Evolutionary conservation across 805 yeast genomes (phyloP), one percentile per base, ranked within the genome.

Genomic region (Ogataea pignaliae): DNA sequence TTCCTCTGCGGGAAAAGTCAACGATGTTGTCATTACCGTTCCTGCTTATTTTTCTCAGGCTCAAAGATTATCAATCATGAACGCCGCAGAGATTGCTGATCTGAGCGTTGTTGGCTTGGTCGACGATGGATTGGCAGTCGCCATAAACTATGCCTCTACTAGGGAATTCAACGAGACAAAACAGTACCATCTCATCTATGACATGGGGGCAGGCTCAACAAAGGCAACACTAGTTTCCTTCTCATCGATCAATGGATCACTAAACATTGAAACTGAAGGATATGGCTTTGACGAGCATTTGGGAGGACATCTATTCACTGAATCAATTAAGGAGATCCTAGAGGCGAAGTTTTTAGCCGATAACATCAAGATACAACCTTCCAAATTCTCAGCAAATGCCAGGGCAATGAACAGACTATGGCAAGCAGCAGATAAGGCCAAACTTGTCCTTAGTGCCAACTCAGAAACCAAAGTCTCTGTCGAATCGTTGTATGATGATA

Each of bases 91-190:
- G 39, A 71, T 85, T 41, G 86, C 95, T 2, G 86, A 83, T 17
- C 65, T 82, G 46, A 69, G 76, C 37, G 77, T 82, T 12, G 74
- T 82, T 46, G 79, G 83, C 2, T 69, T 91, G 43, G 85, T 90
- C 2, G 90, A 86, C 57, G 97, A 91, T 61, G 97, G 97, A 13
- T 67, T 88, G n/a, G 93, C 98, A 2, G 88, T 88, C 13, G 96
- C 95, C 1, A 65, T 87, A 36, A 87, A 88, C 57, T 90, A 79
- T 61, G 87, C 88, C 1, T 72, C 85, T 29, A 60, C 62, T 8
- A 72, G 79, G 40, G 70, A 70, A 29, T 75, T 75, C 47, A 63
- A 65, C 31, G 55, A 57, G 11, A 73, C 71, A 3, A 75, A 71
- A 44, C 79, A 78, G 53, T 74, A 79, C 56, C 86, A 86, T 59